These are phyloP conservation scores for Dioszegia crocea DNA, from an alignment of 768 basidiomycete genomes.

Conservation along the genomic window DNA sequence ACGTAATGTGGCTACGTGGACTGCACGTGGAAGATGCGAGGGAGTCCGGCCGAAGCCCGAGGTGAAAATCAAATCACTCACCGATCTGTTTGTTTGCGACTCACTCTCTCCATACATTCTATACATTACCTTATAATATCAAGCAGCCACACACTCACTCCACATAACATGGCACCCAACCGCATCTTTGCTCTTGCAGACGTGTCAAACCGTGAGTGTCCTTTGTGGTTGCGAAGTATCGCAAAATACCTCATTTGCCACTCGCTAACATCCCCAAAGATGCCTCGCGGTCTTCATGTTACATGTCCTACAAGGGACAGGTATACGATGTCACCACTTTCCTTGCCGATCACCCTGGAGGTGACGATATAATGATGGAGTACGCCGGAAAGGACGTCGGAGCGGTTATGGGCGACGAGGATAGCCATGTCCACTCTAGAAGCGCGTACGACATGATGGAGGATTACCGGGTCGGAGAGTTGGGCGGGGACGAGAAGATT, in stretches of 20 bases:
- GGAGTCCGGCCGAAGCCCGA: not conserved
- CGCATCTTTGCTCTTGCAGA: slow-evolving; percentile 34
- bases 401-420: slow-evolving; percentile 69
- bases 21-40: too few species aligned
- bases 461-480: slow-evolving; percentile 76
- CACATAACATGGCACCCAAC: not conserved
- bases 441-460: slow-evolving; percentile 87
- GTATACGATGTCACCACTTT: slow-evolving; percentile 88
- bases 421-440: slow-evolving; percentile 83
- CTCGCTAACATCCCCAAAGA: slow-evolving; percentile 46
- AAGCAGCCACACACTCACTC: not conserved
- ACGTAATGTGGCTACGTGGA: too few species aligned
- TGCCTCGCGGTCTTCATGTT: slow-evolving; percentile 63
- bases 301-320: slow-evolving; percentile 72
- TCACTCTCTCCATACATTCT: not conserved
- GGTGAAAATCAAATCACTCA: not conserved
- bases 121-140: not conserved
- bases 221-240: too few species aligned
- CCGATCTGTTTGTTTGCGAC: not conserved
- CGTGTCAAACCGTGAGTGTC: slow-evolving; percentile 35
- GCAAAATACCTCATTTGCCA: not conserved
- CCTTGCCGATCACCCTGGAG: slow-evolving; percentile 84
- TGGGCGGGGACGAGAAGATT: slow-evolving; percentile 69
- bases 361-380: slow-evolving; percentile 80
- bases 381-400: slow-evolving; percentile 82